These are phyloP conservation scores for Ceratocystis colombiana DNA, from an alignment of 2,329 filamentous ascomycete species.

Conservation along the genomic window DNA sequence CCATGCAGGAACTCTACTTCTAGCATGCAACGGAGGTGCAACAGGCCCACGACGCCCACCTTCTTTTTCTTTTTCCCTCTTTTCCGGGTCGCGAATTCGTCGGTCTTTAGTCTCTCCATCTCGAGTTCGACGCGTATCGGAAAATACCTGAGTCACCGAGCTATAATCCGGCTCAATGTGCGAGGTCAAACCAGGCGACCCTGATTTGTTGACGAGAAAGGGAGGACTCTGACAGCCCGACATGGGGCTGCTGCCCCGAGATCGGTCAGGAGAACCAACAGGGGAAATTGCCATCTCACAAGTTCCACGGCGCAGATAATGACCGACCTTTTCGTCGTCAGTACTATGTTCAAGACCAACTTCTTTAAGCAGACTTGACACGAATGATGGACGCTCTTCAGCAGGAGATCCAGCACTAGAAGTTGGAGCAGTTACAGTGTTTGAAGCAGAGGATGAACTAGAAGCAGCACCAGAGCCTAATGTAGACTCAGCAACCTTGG, in stretches of 20 bases:
- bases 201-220: conserved; percentile 45
- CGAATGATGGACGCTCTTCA: conserved; percentile 59
- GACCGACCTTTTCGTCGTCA: conserved; percentile 45
- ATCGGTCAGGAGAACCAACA: conserved; percentile 53
- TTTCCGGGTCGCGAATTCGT: neutral
- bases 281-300: conserved; percentile 23
- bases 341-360: conserved; percentile 58
- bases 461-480: conserved; percentile 23
- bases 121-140: neutral
- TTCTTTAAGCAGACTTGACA: conserved; percentile 79
- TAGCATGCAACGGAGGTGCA: neutral
- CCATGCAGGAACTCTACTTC: conserved; percentile 14
- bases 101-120: neutral
- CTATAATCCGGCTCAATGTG: conserved; percentile 59
- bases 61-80: conserved; percentile 11
- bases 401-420: conserved; percentile 26
- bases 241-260: conserved; percentile 56
- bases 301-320: conserved; percentile 32
- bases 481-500: conserved; percentile 35
- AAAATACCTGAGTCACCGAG: conserved; percentile 2
- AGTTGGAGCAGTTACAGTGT: neutral
- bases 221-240: conserved; percentile 60
- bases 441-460: neutral
- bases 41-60: conserved; percentile 8
- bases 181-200: conserved; percentile 59